Percentiles rank a stretch among this genome's conserved stretches.
Conservation (phyloP, 306 rosid genomes). For the Casuarina equisetifolia region DNA sequence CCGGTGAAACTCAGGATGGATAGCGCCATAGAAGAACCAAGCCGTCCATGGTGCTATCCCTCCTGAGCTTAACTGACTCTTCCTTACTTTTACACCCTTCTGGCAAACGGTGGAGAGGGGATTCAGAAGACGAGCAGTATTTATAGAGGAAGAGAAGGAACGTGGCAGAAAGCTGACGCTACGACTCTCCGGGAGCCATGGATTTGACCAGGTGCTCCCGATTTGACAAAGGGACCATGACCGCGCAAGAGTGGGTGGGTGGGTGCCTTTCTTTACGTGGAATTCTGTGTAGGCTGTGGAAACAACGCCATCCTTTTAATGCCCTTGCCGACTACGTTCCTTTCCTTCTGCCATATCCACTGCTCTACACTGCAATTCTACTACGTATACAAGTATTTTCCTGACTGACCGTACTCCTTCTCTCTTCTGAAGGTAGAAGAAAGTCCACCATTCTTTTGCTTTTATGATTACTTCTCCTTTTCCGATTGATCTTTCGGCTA, state of each 20-base stretch:
- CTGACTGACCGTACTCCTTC: neutral
- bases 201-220: neutral
- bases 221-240: neutral
- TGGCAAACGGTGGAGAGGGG: neutral
- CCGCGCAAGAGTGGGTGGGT: neutral
- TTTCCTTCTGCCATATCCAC: neutral
- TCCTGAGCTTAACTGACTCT: slow-evolving; percentile 89
- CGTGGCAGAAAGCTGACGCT: neutral
- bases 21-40: slow-evolving; percentile 50
- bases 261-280: neutral
- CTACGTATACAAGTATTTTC: neutral
- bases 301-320: neutral
- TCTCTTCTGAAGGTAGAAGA: neutral
- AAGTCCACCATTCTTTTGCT: neutral
- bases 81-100: slow-evolving; percentile 13
- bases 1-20: slow-evolving; percentile 93
- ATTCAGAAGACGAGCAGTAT: neutral
- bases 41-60: slow-evolving; percentile 81
- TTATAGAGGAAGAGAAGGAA: slow-evolving; percentile 13
- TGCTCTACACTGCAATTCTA: neutral
- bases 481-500: neutral
- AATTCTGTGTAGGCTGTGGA: neutral
- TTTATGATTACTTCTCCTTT: neutral
- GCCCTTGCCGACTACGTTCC: slow-evolving; percentile 18
- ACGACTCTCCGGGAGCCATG: neutral